These are phyloP conservation scores for Penicillium italicum DNA, from an alignment of 2,329 filamentous ascomycete genomes.

Conservation along the genomic window DNA sequence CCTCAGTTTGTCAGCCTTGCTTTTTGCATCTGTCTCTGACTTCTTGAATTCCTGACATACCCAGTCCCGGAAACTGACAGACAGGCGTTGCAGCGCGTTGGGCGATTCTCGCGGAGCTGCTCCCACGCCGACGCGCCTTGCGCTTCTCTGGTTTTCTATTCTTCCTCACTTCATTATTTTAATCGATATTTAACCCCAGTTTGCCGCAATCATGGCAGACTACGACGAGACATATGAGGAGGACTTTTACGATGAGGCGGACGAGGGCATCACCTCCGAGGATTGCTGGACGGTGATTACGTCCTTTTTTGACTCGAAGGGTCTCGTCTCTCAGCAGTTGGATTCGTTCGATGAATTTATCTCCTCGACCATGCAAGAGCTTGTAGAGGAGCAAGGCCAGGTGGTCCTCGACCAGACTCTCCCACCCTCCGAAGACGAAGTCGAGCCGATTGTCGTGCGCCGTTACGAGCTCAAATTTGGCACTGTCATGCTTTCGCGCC, in stretches of 20 bases:
- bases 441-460: conserved; percentile 74
- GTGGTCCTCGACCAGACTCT: conserved; percentile 93
- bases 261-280: conserved; percentile 81
- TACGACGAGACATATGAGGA: conserved; percentile 65
- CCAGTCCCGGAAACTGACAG: conserved; percentile 18
- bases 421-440: conserved; percentile 68
- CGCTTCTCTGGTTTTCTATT: conserved; percentile 10
- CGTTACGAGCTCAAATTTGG: conserved; percentile 96
- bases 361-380: conserved; percentile 86
- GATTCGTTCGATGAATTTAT: conserved; percentile 99
- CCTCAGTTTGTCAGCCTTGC: conserved; percentile 25
- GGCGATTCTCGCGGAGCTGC: conserved; percentile 20
- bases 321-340: conserved; percentile 93
- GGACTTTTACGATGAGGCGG: conserved; percentile 63
- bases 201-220: conserved; percentile 48
- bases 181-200: conserved; percentile 8
- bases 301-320: conserved; percentile 93
- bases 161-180: conserved; percentile 1
- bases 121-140: conserved; percentile 23
- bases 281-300: conserved; percentile 98
- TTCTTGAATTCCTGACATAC: conserved; percentile 2
- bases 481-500: conserved; percentile 80
- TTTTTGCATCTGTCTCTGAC: conserved; percentile 14
- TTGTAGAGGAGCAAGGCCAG: conserved; percentile 86
- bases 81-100: conserved; percentile 22